phyloP scores from a whole-genome alignment of 495 filamentous ascomycete species.

The Amphirosellinia nigrospora region DNA sequence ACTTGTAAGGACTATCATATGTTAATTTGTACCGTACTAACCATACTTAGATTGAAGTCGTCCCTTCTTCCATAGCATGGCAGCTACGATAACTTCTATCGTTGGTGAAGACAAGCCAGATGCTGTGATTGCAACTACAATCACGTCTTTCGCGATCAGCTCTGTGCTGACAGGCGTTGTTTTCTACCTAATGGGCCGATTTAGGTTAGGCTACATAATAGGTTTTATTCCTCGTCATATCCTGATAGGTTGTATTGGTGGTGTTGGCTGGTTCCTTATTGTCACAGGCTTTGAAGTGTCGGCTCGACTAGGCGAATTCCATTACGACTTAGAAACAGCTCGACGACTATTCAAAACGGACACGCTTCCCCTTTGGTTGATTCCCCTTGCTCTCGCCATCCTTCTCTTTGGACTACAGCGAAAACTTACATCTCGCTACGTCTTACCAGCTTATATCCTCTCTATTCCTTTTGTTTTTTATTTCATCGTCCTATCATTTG shows the following conservation, averaged over 20 bases:
- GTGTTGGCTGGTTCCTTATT: slow-evolving; percentile 95
- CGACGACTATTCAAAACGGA: slow-evolving; percentile 70
- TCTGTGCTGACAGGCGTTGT: slow-evolving; percentile 89
- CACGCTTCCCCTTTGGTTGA: slow-evolving; percentile 81
- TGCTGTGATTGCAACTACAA: slow-evolving; percentile 88
- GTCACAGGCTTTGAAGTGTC: slow-evolving; percentile 93
- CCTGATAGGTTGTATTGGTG: slow-evolving; percentile 94
- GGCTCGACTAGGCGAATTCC: slow-evolving; percentile 83
- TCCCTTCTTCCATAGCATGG: slow-evolving; percentile 99
- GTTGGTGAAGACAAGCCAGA: slow-evolving; percentile 83
- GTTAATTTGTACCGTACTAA: slow-evolving; percentile 16
- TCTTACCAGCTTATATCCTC: slow-evolving; percentile 88
- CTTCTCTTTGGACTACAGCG: slow-evolving; percentile 76
- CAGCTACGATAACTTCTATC: slow-evolving; percentile 77
- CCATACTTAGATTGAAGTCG: slow-evolving; percentile 78
- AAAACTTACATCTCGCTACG: slow-evolving; percentile 76
- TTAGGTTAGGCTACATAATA: slow-evolving; percentile 85
- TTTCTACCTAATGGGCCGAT: slow-evolving; percentile 88
- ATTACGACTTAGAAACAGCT: slow-evolving; percentile 78
- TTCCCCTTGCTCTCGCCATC: slow-evolving; percentile 78
- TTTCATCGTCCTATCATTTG: slow-evolving; percentile 70
- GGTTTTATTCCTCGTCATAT: slow-evolving; percentile 97
- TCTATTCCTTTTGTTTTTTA: slow-evolving; percentile 83
- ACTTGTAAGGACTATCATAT: slow-evolving; percentile 63
- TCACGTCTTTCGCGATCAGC: slow-evolving; percentile 87